A percentile compares a stretch with the other conserved stretches of the same genome.
Conservation (phyloP, 129 eudicot genomes). For the Flaveria robusta region DNA sequence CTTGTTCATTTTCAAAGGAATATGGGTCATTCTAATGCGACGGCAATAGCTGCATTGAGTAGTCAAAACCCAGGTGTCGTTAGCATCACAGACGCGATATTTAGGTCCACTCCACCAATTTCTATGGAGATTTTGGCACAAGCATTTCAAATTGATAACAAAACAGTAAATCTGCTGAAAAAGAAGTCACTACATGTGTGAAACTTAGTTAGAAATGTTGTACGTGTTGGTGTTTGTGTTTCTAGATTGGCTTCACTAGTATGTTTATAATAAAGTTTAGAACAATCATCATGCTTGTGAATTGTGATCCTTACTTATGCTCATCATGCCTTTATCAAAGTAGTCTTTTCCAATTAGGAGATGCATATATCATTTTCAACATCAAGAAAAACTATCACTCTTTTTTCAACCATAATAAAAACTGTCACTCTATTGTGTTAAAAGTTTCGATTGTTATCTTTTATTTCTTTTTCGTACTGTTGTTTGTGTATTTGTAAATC, state of each 20-base stretch:
- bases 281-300: not conserved
- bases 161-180: constrained; percentile 26
- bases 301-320: not conserved
- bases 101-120: constrained; percentile 42
- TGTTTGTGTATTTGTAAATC: too few species aligned
- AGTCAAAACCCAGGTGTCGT: constrained; percentile 50
- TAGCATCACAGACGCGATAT: constrained; percentile 42
- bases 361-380: too few species aligned
- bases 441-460: too few species aligned
- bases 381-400: too few species aligned
- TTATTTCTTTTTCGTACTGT: too few species aligned
- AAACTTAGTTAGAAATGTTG: constrained; percentile 7
- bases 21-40: constrained; percentile 38
- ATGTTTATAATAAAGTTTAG: constrained; percentile 12
- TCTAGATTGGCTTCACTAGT: not conserved
- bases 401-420: too few species aligned
- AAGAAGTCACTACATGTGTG: constrained; percentile 16
- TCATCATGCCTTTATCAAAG: not conserved
- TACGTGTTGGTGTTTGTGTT: constrained; percentile 19
- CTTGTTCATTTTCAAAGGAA: constrained; percentile 52
- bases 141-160: constrained; percentile 40
- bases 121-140: constrained; percentile 39
- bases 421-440: too few species aligned
- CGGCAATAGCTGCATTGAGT: constrained; percentile 48
- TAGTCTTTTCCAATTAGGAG: too few species aligned